Percentiles rank a stretch among this genome's conserved stretches.
These are phyloP conservation scores for Plantago rigida DNA, from an alignment of 305 asterid genomes.

Conservation along the genomic window DNA sequence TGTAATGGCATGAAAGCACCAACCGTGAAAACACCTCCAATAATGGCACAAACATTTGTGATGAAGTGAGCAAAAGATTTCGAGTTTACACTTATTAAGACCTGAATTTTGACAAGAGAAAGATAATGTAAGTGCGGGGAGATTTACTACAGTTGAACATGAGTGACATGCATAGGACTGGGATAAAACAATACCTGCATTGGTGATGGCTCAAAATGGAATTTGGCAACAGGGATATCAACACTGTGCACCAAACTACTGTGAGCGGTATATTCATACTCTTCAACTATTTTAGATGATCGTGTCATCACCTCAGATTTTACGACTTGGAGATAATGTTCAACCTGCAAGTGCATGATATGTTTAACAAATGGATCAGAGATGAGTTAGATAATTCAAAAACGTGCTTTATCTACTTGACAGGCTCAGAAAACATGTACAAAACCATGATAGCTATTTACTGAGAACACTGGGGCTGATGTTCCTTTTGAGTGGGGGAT, in stretches of 20 bases:
- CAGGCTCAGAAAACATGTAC: neutral
- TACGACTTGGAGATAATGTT: slow-evolving; percentile 92
- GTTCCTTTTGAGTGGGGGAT: no score
- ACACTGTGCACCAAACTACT: slow-evolving; percentile 78
- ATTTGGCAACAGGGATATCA: slow-evolving; percentile 72
- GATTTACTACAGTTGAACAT: slow-evolving; percentile 10
- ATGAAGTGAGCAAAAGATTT: slow-evolving; percentile 85
- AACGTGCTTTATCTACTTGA: neutral
- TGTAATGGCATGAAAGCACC: slow-evolving; percentile 29
- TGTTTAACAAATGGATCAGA: slow-evolving; percentile 10
- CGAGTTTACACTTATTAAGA: slow-evolving; percentile 62
- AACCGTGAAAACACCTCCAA: slow-evolving; percentile 98
- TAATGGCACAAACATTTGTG: slow-evolving; percentile 84
- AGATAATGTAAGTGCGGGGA: slow-evolving; percentile 11
- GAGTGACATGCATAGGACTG: slow-evolving; percentile 8
- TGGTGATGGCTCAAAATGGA: slow-evolving; percentile 82
- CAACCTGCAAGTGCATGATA: slow-evolving; percentile 53
- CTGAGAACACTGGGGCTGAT: no score
- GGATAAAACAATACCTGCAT: slow-evolving; percentile 58
- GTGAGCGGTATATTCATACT: slow-evolving; percentile 88
- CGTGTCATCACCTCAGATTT: slow-evolving; percentile 88
- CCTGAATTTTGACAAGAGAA: slow-evolving; percentile 34
- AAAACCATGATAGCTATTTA: no score
- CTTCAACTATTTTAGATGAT: slow-evolving; percentile 75
- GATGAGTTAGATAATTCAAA: slow-evolving; percentile 1